Base-by-base conservation (phyloP, 805 yeast genomes). In the Schwanniomyces polymorphus region DNA sequence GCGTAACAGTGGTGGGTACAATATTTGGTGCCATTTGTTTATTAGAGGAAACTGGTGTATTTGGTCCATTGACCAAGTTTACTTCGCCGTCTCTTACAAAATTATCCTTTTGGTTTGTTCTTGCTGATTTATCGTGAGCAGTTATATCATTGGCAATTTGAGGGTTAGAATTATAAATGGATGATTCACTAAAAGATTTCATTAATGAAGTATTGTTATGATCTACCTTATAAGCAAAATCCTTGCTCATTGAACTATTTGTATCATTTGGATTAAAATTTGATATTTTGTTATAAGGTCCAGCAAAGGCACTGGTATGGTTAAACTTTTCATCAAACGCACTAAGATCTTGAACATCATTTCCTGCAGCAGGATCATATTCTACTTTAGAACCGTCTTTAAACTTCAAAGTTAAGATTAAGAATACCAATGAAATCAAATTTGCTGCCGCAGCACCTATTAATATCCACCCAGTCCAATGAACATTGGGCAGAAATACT, bases 401-500 rank as follows among this genome's bases (percentile, higher is more conserved):
- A 25, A 80, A 54, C 27, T 56, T 56, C 37, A 64, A 58, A 4
- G 61, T 56, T 14, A 70, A 47, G 42, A 79, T 72, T 27, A 79
- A 67, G 37, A 81, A 61, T 5, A 86, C 79, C 2, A 84, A 49
- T 1, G 82, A 65, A 2, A 82, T 45, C 48, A 87, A 66, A 46
- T 76, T 74, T 45, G 83, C 64, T 0, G 74, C 85, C 10, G 88
- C 85, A 4, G 88, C 78, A 1, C 86, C 90, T 26, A 86, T 75
- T 57, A 85, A 70, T 28, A 84, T 60, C 91, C 92, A 87, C 7
- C 84, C 75, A n/a, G 83, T 75, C 91, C 91, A 87, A 6, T 74
- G 65, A 14, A 85, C 73, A 50, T 83, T 70, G 7, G 94, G 94
- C 55, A 73, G 78, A 61, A 84, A 87, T 12, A 81, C 67, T 42